Evolutionary conservation across 2,329 filamentous ascomycete species (phyloP), one percentile per base, ranked within the genome.

Genomic region (Verticillium alfalfae): DNA sequence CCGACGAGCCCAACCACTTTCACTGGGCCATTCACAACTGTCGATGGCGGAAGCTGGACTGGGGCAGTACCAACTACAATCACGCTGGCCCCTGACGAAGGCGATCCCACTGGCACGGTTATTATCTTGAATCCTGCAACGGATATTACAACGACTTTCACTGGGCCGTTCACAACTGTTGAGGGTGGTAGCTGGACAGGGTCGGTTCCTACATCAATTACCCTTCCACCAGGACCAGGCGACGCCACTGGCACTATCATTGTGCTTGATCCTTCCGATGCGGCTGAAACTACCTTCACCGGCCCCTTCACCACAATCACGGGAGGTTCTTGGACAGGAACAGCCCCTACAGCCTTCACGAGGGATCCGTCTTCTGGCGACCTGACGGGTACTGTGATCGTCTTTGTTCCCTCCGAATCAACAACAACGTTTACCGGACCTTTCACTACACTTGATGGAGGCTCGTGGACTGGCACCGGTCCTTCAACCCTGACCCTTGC

Each of bases 21-120:
- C 49, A 56, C n/a, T 8, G 62, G 62, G 1, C 60, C 62, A 9
- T 65, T 61, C 61, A 61, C 56, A 18, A 63, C 57, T 6, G 13
- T 58, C 15, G 39, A 36, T 15, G 57, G 36, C 12, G n/a, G 34
- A 12, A 39, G 38, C 31, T 41, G 57, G 38, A 58, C 57, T n/a
- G 57, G 57, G 5, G 13, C 16, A n/a, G 37, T 34, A 6, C 57
- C 57, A 26, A 58, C 57, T 7, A 45, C 57, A 5, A n/a, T 58
- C 10, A 41, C 36, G 6, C 12, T 58, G 22, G 34, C 57, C n/a
- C 57, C 57, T 7, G 18, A 13, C 3, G 37, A 22, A 34, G n/a
- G 34, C 2, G 57, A 58, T 26, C 18, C 22, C 9, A 45, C 38
- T 3, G 58, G 58, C 26, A 60, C 58, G 5, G 34, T 31, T 10